Base-by-base conservation (phyloP, 73 alveolate species). In the Durusdinium trenchii region DNA sequence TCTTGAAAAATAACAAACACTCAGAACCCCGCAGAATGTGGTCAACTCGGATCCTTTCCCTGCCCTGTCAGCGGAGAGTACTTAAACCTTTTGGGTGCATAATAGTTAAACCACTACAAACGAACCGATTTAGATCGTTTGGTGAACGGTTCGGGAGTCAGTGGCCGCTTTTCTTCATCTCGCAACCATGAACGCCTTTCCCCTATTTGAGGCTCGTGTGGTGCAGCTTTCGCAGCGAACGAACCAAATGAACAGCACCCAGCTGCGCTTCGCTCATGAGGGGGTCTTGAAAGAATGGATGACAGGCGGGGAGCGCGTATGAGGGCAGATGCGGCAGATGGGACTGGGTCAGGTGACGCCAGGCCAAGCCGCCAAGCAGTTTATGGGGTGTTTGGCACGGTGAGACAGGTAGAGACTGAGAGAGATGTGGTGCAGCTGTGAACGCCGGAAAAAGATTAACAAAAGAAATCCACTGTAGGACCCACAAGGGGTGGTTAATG, bases 241-340 rank as follows among this genome's bases (percentile, higher is more conserved):
- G 52, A 89, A 89, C 46, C 96, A 89, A 86, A 89, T 89, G 96
- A 89, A 89, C 71, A 64, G 86, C 67, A 89, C 96, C 36, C 95
- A 86, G 95, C 96, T 89, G 3, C 96, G 96, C 38, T 64, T 89
- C 36, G 71, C 96, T 1, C 40, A 48, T 28, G 96, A 89, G 36
- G 82, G 52, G 51, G 73, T 69, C 51, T 48, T 89, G 73, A 48
- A 67, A 38, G 96, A 89, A 36, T 89, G 96, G 96, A 50, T 60
- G 47, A 47, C 52, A 43, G 96, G 83, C 64, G 20, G 64, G 64
- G 64, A 9, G 64, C 9, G 64, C 64, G 9, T 9, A 54, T 12
- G 64, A 20, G 64, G 20, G n/a, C n/a, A n/a, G n/a, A n/a, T n/a
- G n/a, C n/a, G n/a, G n/a, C n/a, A n/a, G n/a, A n/a, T n/a, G 83